Base-by-base conservation (phyloP, 1,139 yeast genomes). In the Pichia kudriavzevii region DNA sequence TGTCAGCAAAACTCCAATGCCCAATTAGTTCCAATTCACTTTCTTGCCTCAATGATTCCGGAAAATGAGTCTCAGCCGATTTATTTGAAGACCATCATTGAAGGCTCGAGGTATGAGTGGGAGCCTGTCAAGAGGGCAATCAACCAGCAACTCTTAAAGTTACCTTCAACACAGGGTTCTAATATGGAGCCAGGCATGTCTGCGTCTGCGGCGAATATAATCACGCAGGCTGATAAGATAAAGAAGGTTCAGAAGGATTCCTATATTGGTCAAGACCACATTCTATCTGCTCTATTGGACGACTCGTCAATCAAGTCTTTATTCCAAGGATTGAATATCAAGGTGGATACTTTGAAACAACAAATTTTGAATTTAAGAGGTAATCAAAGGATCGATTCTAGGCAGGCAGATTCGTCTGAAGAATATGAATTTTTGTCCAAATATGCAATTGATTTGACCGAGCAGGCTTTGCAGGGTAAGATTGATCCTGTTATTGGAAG, bases 401-500 rank as follows among this genome's bases (percentile, higher is more conserved):
- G 96, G 56, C 81, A 79, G 48, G 97, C 98, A 2, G 99, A 91
- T 56, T 79, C 96, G 5, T 80, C 91, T 10, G 75, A 79, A 31
- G 72, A 81, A 40, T 77, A 72, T 50, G 99, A 91, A 58, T 91
- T 85, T 50, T 67, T 93, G 52, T 65, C 72, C 43, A 91, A 93
- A 58, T 91, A 91, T 59, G 95, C 97, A 43, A 74, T 80, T 48
- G 96, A 91, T 58, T 72, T 91, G 65, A 93, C 98, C 1, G 93
- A 84, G 50, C 77, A 77, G 59, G 98, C 98, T 10, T 22, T 94
- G 46, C 79, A 82, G 53, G 98, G 99, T 55, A 83, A 82, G 57
- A 75, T 91, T 43, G 99, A 91, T 59, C 99, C 99, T 2, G 98
- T 93, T 32, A 93, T 91, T 56, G 99, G 99, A 36, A 79, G 99